Evolutionary conservation across 768 basidiomycete species (phyloP).

Genomic region (Paxillus involutus): DNA sequence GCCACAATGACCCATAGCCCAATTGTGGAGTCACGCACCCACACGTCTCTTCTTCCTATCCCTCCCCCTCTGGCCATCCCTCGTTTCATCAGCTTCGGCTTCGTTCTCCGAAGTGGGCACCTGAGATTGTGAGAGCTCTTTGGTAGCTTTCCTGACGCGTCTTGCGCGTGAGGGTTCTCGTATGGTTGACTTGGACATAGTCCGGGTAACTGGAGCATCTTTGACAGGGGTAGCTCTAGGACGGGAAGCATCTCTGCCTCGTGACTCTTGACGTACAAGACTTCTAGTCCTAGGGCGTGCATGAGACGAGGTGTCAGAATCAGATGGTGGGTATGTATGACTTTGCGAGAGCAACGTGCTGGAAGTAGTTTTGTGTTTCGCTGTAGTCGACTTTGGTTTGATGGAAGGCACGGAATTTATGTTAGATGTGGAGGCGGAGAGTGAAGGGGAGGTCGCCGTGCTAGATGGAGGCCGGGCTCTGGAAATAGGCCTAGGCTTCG

Average conservation of each 20-base stretch:
- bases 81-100: slow-evolving; percentile 1
- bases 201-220: neutral
- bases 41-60: slow-evolving; percentile 31
- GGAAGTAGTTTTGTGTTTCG: slow-evolving; percentile 16
- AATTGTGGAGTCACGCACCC: slow-evolving; percentile 3
- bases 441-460: neutral
- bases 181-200: slow-evolving; percentile 7
- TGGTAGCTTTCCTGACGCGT: neutral
- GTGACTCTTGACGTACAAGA: slow-evolving; percentile 22
- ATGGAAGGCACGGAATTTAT: neutral
- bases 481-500: slow-evolving; percentile 12
- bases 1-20: neutral
- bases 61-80: slow-evolving; percentile 13
- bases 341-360: slow-evolving; percentile 24
- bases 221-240: neutral
- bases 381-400: slow-evolving; percentile 1
- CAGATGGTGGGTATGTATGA: slow-evolving; percentile 12
- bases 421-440: neutral
- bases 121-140: neutral
- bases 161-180: neutral
- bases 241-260: slow-evolving; percentile 8
- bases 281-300: slow-evolving; percentile 24
- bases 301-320: slow-evolving; percentile 22
- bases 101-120: slow-evolving; percentile 10
- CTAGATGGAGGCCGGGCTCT: slow-evolving; percentile 6